Base-by-base conservation (phyloP, 2,329 filamentous ascomycete genomes). In the Whalleya microplaca region DNA sequence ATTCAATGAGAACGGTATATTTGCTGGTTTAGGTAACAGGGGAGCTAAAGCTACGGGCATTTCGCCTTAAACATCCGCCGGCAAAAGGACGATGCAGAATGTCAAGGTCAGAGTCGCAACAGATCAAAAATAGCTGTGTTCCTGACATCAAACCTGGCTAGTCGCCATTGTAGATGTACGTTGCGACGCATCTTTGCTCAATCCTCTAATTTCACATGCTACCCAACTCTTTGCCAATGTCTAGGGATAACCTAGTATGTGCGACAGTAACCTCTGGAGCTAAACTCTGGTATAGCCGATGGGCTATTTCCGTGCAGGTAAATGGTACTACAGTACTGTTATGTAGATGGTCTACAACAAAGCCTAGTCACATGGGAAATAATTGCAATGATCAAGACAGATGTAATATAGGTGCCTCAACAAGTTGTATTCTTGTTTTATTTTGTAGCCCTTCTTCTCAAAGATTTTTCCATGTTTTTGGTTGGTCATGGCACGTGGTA, bases 401-500 rank as follows among this genome's bases (percentile, higher is more conserved):
- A 56, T 51, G 44, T 45, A 32, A 49, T 53, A 18, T 51, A 16
- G 27, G 45, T 49, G 46, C 40, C 47, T 48, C 47, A 55, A 51
- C 55, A 58, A 52, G 41, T 67, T 64, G 63, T 65, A 63, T 58
- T 64, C 51, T 56, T 61, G 55, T 61, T n/a, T 68, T 69, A 56
- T 53, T 60, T 67, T 62, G 57, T 59, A 65, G 59, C 53, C 64
- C 62, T 62, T 63, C 47, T n/a, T 37, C 14, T 37, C 32, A 27
- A 62, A 61, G 54, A 60, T 64, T 66, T 64, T 65, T 58, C 61
- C 55, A 53, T 64, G 49, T 49, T 63, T 61, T 69, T 65, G 65
- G 53, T 37, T 66, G 43, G 59, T 67, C 65, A 58, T 67, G 58
- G 61, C 64, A 56, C 66, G 56, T 62, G 57, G 55, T 57, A 47